Percentiles rank a stretch among this genome's conserved stretches.
phyloP scores from a whole-genome alignment of 225 moss, liverwort and hornwort genomes.

The Straminergon stramineum region DNA sequence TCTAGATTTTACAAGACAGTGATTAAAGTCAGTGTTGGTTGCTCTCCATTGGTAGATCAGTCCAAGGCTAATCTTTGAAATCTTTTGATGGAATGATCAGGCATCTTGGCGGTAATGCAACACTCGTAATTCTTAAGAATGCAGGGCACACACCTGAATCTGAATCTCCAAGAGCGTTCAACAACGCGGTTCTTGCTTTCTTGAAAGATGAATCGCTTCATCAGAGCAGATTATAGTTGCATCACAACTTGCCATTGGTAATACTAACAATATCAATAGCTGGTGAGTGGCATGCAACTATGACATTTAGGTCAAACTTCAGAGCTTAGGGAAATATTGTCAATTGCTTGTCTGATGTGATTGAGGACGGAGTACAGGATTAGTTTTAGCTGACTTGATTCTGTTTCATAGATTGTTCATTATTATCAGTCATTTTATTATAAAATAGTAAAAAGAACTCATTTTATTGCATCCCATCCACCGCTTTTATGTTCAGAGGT shows the following conservation, averaged over 20 bases:
- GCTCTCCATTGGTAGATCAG: not conserved
- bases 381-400: too few relatives aligned
- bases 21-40: not conserved
- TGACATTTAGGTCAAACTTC: not conserved
- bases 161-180: constrained; percentile 2
- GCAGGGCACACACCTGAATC: constrained; percentile 2
- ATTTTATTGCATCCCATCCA: too few relatives aligned
- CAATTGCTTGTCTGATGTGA: not conserved
- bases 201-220: not conserved
- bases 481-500: too few relatives aligned
- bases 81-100: not conserved
- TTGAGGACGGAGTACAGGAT: too few relatives aligned
- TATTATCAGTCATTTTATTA: too few relatives aligned
- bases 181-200: constrained; percentile 4
- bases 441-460: too few relatives aligned
- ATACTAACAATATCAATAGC: too few relatives aligned
- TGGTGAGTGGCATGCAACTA: not conserved
- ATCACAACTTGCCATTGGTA: not conserved
- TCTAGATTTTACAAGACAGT: not conserved
- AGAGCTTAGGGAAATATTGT: not conserved
- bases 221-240: not conserved
- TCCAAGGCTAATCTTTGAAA: not conserved
- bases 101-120: not conserved
- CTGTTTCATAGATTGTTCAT: too few relatives aligned
- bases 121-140: not conserved